Evolutionary conservation across 2,329 filamentous ascomycete species (phyloP).

Genomic region (Ceratocystis harringtonii): DNA sequence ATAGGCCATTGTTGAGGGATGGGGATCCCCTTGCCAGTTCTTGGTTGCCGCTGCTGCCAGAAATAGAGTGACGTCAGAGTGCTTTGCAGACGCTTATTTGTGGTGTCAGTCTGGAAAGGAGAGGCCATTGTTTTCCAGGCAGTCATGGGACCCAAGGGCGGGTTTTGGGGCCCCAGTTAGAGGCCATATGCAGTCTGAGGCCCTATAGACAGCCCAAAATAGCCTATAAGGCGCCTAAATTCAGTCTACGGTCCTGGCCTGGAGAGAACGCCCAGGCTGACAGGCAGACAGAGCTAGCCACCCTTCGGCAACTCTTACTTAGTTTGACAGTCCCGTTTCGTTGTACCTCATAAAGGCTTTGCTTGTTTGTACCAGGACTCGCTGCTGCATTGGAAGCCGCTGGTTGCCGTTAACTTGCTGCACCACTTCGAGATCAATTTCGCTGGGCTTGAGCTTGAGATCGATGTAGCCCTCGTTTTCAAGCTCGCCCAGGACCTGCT

Average conservation of each 20-base stretch:
- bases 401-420: background rate
- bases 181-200: background rate
- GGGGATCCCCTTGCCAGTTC: background rate
- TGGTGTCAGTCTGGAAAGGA: background rate
- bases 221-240: background rate
- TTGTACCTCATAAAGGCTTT: conserved; percentile 2
- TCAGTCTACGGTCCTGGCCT: background rate
- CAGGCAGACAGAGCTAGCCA: background rate
- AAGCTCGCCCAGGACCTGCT: conserved; percentile 16
- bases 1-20: background rate
- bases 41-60: background rate
- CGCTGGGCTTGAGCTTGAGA: background rate
- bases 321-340: background rate
- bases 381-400: background rate
- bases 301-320: background rate
- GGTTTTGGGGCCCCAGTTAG: too few relatives aligned
- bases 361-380: conserved; percentile 7
- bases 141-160: background rate
- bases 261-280: background rate
- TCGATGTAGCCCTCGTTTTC: conserved; percentile 18
- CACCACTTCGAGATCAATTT: conserved; percentile 6
- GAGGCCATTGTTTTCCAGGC: background rate
- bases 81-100: background rate
- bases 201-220: background rate
- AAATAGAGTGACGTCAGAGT: conserved; percentile 3